Conservation (phyloP, 768 basidiomycete species). For the Ramaria sp. region DNA sequence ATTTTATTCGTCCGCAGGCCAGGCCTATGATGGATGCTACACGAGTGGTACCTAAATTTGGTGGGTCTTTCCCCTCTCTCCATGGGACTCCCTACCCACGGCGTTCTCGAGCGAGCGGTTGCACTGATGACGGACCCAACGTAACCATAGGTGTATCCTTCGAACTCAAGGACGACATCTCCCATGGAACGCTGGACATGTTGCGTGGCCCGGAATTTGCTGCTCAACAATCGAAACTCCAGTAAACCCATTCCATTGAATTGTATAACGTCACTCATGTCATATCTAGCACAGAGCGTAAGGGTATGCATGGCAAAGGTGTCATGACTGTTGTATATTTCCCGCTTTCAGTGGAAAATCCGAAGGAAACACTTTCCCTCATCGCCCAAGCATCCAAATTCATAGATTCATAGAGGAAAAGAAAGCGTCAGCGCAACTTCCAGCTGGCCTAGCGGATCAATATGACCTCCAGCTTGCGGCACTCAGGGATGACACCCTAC, state of each 20-base stretch:
- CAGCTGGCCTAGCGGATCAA: constrained; percentile 30
- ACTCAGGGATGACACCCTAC: constrained; percentile 18
- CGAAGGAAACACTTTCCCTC: neutral
- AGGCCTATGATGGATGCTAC: too few relatives aligned
- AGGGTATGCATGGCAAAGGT: constrained; percentile 11
- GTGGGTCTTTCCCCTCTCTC: too few relatives aligned
- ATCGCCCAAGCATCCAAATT: constrained; percentile 10
- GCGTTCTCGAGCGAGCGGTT: too few relatives aligned
- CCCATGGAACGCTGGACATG: constrained; percentile 20
- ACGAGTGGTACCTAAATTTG: too few relatives aligned
- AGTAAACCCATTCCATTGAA: constrained; percentile 18
- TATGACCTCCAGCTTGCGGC: constrained; percentile 26
- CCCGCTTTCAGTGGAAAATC: constrained; percentile 13
- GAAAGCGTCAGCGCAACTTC: constrained; percentile 12
- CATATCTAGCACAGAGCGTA: constrained; percentile 11
- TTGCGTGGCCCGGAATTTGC: constrained; percentile 19
- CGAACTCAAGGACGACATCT: constrained; percentile 22
- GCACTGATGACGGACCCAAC: too few relatives aligned
- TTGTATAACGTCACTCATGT: constrained; percentile 7
- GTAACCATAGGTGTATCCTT: neutral
- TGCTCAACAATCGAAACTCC: constrained; percentile 22
- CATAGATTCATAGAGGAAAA: constrained; percentile 11
- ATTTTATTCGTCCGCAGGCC: too few relatives aligned
- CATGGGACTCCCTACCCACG: too few relatives aligned
- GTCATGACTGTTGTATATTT: constrained; percentile 22